Evolutionary conservation across 1,139 yeast genomes (phyloP).

Genomic region (Suhomyces bolitotheri): DNA sequence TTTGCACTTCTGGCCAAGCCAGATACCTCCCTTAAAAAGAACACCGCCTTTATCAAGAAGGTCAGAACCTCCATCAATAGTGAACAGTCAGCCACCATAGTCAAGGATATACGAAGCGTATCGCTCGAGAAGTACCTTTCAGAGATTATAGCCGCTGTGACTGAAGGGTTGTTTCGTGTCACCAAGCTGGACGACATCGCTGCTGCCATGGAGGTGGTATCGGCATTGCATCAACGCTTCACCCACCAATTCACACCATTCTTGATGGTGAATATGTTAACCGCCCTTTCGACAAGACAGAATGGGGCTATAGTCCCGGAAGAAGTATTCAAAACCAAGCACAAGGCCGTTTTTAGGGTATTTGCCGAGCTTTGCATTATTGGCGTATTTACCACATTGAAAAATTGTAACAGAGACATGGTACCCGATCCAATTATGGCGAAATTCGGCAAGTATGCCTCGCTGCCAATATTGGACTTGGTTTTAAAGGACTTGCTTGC

Average conservation of each 20-base stretch:
- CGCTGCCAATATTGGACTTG: constrained; percentile 45
- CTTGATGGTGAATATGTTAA: constrained; percentile 50
- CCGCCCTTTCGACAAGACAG: constrained; percentile 28
- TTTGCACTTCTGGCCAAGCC: constrained; percentile 35
- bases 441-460: constrained; percentile 20
- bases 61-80: constrained; percentile 57
- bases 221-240: constrained; percentile 80
- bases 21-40: constrained; percentile 81
- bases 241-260: constrained; percentile 51
- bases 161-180: constrained; percentile 62
- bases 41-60: constrained; percentile 78
- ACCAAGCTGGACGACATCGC: constrained; percentile 58
- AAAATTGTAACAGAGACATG: constrained; percentile 32
- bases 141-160: constrained; percentile 64
- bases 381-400: constrained; percentile 54
- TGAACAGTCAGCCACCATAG: constrained; percentile 43
- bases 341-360: constrained; percentile 53
- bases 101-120: constrained; percentile 62
- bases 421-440: constrained; percentile 27
- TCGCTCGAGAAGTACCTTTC: constrained; percentile 76
- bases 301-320: constrained; percentile 1
- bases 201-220: constrained; percentile 67
- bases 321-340: constrained; percentile 27
- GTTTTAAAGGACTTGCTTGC: constrained; percentile 57
- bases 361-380: constrained; percentile 62